Evolutionary conservation across 352 stramenopile species (phyloP).

Genomic region (Hyphochytrium catenoides): DNA sequence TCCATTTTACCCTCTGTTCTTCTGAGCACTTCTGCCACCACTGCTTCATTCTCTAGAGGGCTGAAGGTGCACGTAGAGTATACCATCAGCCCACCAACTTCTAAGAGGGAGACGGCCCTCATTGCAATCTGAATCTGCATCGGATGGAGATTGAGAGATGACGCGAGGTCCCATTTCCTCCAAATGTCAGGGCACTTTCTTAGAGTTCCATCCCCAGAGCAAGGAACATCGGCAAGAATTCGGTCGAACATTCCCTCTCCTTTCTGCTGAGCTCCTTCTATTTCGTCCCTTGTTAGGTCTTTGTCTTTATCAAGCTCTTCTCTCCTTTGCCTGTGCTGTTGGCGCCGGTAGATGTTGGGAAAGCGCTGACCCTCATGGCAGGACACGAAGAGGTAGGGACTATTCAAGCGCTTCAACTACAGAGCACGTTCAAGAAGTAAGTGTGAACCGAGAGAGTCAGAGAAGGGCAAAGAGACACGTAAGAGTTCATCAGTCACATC

Average conservation of each 20-base stretch:
- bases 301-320: no score
- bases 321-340: no score
- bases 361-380: constrained; percentile 87
- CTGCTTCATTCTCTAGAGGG: constrained; percentile 96
- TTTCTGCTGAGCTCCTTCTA: constrained; percentile 13
- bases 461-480: no score
- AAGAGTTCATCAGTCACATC: no score
- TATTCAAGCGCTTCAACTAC: constrained; percentile 80
- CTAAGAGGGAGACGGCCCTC: constrained; percentile 68
- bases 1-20: constrained; percentile 63
- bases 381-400: constrained; percentile 78
- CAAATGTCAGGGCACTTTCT: constrained; percentile 93
- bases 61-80: constrained; percentile 97
- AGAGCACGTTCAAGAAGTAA: constrained; percentile 1
- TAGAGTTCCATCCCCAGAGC: constrained; percentile 91
- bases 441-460: not conserved
- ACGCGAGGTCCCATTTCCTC: constrained; percentile 75
- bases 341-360: constrained; percentile 56
- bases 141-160: constrained; percentile 70
- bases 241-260: constrained; percentile 79
- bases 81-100: constrained; percentile 75
- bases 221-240: constrained; percentile 95
- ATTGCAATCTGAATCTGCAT: constrained; percentile 87
- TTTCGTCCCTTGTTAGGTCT: no score
- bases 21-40: constrained; percentile 87